Conservation (phyloP, 2,329 filamentous ascomycete species). For the Fusarium pseudocircinatum region DNA sequence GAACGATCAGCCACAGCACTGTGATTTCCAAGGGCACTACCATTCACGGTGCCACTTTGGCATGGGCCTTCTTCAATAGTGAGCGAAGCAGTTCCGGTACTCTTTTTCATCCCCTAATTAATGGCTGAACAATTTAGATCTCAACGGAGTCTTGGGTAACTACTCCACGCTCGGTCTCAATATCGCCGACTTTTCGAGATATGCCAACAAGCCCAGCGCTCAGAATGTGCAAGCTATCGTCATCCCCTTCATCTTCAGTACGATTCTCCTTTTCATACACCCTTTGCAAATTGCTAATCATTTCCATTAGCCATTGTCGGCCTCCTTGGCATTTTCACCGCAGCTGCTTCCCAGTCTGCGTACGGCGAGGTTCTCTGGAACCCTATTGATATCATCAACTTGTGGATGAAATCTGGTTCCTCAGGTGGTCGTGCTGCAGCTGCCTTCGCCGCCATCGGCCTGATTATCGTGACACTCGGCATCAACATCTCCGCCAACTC, state of each 20-base stretch:
- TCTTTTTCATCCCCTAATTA: not conserved
- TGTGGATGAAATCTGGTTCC: conserved; percentile 7
- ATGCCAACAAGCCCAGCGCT: conserved; percentile 6
- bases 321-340: conserved; percentile 3
- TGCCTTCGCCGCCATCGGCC: conserved; percentile 2
- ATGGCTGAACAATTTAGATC: not conserved
- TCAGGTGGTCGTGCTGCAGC: conserved; percentile 1
- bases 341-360: not conserved
- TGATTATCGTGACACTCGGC: not conserved
- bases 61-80: conserved; percentile 2
- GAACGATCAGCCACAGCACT: not conserved
- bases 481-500: conserved; percentile 11
- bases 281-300: not conserved
- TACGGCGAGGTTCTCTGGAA: conserved; percentile 4
- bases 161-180: conserved; percentile 5
- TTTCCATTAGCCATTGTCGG: not conserved
- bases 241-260: conserved; percentile 3
- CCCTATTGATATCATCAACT: not conserved
- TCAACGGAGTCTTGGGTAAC: conserved; percentile 8
- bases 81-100: not conserved
- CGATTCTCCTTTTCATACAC: not conserved
- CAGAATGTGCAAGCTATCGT: conserved; percentile 5
- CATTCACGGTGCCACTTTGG: conserved; percentile 1
- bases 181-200: conserved; percentile 10
- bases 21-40: conserved; percentile 1